phyloP scores from a whole-genome alignment of 2,329 filamentous ascomycete genomes.

The Phialemonium atrogriseum region DNA sequence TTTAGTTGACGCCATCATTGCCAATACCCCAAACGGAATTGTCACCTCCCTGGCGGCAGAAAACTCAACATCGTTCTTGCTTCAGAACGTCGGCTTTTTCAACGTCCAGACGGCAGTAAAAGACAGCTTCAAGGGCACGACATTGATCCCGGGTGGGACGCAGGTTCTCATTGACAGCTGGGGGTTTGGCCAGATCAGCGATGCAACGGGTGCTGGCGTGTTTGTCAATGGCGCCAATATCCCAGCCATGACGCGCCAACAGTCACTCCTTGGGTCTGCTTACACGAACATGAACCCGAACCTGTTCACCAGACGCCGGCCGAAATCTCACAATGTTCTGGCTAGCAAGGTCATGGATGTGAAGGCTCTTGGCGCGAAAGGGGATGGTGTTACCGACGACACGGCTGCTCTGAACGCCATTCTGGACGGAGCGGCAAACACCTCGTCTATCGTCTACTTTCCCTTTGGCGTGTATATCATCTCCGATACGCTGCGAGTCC shows the following conservation, averaged over 20 bases:
- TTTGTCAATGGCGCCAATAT: no score
- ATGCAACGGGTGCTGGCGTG: no score
- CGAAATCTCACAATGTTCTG: no score
- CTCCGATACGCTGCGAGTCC: slow-evolving; percentile 30
- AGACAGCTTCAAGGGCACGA: no score
- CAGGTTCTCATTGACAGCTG: no score
- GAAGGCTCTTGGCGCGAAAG: slow-evolving; percentile 30
- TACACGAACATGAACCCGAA: no score
- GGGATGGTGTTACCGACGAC: slow-evolving; percentile 20
- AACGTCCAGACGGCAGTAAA: no score
- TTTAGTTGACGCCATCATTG: slow-evolving; percentile 71
- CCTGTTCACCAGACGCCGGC: no score
- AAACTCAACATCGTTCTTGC: slow-evolving; percentile 51
- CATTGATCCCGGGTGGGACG: no score
- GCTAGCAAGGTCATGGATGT: slow-evolving; percentile 27
- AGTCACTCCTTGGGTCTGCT: no score
- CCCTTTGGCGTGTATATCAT: slow-evolving; percentile 17
- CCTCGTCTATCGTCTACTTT: slow-evolving; percentile 58
- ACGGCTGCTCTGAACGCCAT: slow-evolving; percentile 20
- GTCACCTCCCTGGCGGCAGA: slow-evolving; percentile 50
- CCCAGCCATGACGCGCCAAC: no score
- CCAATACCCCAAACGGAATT: slow-evolving; percentile 67
- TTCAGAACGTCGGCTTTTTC: slow-evolving; percentile 82
- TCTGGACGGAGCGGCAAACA: slow-evolving; percentile 18
- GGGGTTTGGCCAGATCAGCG: no score